phyloP scores from a whole-genome alignment of 2,329 filamentous ascomycete genomes.

The Phialemoniopsis sp. region DNA sequence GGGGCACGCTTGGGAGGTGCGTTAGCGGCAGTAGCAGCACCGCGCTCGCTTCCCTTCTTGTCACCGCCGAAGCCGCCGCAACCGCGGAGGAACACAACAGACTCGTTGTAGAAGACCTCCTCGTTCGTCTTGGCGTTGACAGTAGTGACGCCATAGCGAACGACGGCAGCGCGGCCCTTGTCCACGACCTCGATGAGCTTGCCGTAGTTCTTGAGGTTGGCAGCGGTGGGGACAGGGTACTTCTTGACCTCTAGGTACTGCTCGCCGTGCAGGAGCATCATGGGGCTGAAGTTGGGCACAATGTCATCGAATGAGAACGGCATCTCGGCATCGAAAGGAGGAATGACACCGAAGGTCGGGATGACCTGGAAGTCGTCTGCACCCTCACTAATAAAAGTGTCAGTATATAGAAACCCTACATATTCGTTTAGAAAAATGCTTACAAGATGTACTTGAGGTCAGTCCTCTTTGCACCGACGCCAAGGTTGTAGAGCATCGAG shows the following conservation, averaged over 20 bases:
- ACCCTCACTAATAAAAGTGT: conserved; percentile 56
- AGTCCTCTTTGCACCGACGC: conserved; percentile 84
- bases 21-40: conserved; percentile 75
- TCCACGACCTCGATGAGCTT: conserved; percentile 91
- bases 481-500: conserved; percentile 91
- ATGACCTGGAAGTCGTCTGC: conserved; percentile 88
- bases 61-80: conserved; percentile 86
- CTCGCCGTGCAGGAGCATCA: conserved; percentile 98
- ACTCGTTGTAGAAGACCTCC: conserved; percentile 95
- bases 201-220: conserved; percentile 68
- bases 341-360: conserved; percentile 94
- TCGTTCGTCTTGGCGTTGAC: conserved; percentile 81
- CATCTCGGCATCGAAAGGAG: conserved; percentile 79
- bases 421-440: conserved; percentile 11
- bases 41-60: conserved; percentile 72
- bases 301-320: conserved; percentile 79
- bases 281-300: conserved; percentile 93
- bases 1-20: conserved; percentile 71
- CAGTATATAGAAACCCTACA: neutral
- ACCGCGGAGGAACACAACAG: conserved; percentile 86
- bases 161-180: conserved; percentile 85
- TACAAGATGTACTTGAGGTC: conserved; percentile 82
- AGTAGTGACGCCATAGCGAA: conserved; percentile 77
- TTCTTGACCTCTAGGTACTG: conserved; percentile 95
- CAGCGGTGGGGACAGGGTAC: conserved; percentile 85